Evolutionary conservation across 106 monocot species (phyloP).

Genomic region (Allium sativum): DNA sequence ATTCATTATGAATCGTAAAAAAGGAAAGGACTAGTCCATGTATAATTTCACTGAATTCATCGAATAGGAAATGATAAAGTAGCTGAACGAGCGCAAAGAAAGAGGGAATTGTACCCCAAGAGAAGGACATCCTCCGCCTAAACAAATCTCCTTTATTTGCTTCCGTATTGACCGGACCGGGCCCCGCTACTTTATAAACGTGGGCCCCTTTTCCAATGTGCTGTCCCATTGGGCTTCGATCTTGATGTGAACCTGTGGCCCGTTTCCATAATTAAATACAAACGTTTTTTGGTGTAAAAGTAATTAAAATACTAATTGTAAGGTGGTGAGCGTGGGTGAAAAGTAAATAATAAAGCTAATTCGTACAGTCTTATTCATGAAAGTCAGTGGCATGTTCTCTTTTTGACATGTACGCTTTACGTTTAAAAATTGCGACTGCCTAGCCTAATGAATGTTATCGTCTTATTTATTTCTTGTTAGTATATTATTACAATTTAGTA

Average conservation of each 20-base stretch:
- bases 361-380: neutral
- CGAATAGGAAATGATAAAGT: neutral
- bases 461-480: too few relatives aligned
- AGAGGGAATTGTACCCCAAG: slow-evolving; percentile 3
- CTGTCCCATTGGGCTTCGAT: neutral
- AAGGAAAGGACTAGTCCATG: too few relatives aligned
- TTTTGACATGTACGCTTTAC: too few relatives aligned
- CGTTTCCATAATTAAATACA: neutral
- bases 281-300: too few relatives aligned
- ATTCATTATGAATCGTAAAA: too few relatives aligned
- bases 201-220: neutral
- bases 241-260: neutral
- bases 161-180: slow-evolving; percentile 6
- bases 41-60: too few relatives aligned
- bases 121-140: slow-evolving; percentile 12
- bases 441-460: too few relatives aligned
- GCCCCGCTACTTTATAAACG: too few relatives aligned
- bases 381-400: slow-evolving; percentile 4
- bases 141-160: slow-evolving; percentile 6
- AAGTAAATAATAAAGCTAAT: neutral
- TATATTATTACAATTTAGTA: too few relatives aligned
- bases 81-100: slow-evolving; percentile 1
- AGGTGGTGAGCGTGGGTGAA: neutral
- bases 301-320: neutral
- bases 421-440: too few relatives aligned